Base-by-base conservation (phyloP, 192 early-diverging fungal species). In the Cetraspora pellucida region DNA sequence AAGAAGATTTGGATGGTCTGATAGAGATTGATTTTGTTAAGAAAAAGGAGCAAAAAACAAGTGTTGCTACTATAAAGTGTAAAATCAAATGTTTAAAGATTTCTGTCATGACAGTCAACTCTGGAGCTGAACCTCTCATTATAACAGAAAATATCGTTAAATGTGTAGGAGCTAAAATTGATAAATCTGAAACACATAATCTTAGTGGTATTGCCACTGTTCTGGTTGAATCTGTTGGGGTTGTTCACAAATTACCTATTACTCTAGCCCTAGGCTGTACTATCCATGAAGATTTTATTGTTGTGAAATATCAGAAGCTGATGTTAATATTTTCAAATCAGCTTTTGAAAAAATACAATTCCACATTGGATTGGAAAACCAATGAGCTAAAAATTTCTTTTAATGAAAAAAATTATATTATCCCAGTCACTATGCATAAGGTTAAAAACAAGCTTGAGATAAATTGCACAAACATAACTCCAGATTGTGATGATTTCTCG, bases 21-120 rank as follows among this genome's bases (percentile, higher is more conserved):
- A 69, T 47, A 21, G 45, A 70, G 17, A 70, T 70, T 2, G 67
- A 70, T 27, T 70, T 70, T n/a, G 67, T 70, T 23, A 45, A 46
- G 31, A 70, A 50, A n/a, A 70, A 70, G 47, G 67, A 65, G 9
- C 27, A 7, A 1, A 65, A 19, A 65, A 28, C 6, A 25, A 50
- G 16, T 37, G 67, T 70, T 49, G 67, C 23, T 8, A 70, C 67
- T 46, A 1, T 70, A n/a, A 16, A 16, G 23, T 45, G 43, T 46
- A 70, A 70, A 70, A 70, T 70, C 67, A 70, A 23, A 47, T 17
- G 67, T n/a, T 25, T 70, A 70, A 47, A 47, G 17, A 70, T 70
- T 70, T n/a, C 67, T 0, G 67, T 44, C 16, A 47, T 43, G 43
- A 28, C 10, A 16, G 4, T 69, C 45, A 44, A 69, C 45, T 47